Conservation (phyloP, 139 green algal species). For the Mesostigma viride region DNA sequence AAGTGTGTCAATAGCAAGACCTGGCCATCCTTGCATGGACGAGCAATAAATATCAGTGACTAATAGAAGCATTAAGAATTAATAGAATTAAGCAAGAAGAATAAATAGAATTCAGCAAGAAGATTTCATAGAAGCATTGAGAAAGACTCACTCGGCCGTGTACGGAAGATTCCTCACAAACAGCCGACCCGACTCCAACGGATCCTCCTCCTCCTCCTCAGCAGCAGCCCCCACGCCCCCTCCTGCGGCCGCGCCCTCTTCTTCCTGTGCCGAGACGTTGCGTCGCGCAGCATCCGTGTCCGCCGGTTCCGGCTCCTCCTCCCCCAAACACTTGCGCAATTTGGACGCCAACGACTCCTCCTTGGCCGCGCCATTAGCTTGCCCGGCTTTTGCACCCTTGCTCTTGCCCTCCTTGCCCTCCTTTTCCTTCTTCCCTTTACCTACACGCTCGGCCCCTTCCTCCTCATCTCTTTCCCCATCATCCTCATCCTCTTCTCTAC, state of each 20-base stretch:
- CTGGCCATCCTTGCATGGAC: too few species aligned
- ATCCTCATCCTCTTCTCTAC: too few species aligned
- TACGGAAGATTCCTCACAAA: constrained; percentile 93
- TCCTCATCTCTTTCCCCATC: neutral
- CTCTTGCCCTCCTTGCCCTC: constrained; percentile 15
- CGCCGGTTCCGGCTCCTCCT: neutral
- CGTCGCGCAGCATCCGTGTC: too few species aligned
- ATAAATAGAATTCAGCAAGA: too few species aligned
- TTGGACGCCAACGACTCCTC: too few species aligned
- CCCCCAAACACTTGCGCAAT: neutral
- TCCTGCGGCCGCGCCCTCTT: neutral
- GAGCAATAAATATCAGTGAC: too few species aligned
- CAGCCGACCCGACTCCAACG: constrained; percentile 48
- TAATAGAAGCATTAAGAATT: too few species aligned
- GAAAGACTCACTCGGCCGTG: constrained; percentile 18
- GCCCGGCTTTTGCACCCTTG: neutral
- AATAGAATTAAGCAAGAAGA: too few species aligned
- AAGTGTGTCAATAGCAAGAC: too few species aligned
- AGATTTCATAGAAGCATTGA: too few species aligned
- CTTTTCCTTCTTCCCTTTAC: constrained; percentile 2
- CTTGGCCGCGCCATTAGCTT: too few species aligned
- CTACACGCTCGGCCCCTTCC: neutral
- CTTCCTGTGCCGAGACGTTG: neutral
- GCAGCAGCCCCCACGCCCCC: too few species aligned
- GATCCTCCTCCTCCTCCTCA: constrained; percentile 28